Percentiles rank a stretch among this genome's conserved stretches.
These are phyloP conservation scores for Entamoeba histolytica DNA, from an alignment of 208 protist species.

Conservation along the genomic window DNA sequence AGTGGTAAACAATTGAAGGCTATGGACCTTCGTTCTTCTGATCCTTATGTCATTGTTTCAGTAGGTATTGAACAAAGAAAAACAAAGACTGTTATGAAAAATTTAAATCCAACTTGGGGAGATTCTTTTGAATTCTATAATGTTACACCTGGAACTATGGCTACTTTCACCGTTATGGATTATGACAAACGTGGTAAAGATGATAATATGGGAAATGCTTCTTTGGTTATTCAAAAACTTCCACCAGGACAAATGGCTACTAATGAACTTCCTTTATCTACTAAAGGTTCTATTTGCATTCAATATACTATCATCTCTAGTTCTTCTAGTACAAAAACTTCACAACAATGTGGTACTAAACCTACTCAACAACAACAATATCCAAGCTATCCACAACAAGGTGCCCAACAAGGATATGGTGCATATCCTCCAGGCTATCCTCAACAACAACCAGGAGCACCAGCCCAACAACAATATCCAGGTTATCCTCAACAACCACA, in stretches of 20 bases:
- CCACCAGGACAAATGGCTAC: neutral
- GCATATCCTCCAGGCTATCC: neutral
- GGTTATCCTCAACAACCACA: neutral
- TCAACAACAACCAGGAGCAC: neutral
- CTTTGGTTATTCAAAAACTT: neutral
- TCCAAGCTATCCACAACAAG: neutral
- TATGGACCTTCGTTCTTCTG: neutral
- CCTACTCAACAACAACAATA: neutral
- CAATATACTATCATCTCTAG: neutral
- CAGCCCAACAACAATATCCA: neutral
- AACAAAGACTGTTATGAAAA: neutral
- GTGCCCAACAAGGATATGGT: neutral
- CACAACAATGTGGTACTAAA: neutral
- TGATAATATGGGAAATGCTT: neutral
- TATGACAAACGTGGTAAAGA: neutral
- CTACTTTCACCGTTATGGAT: neutral
- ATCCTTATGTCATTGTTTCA: neutral
- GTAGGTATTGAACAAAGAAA: neutral
- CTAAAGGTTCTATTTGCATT: neutral
- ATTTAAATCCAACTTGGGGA: neutral
- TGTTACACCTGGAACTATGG: neutral
- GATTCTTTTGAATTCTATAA: neutral
- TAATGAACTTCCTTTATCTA: neutral
- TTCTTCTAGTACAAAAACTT: neutral
- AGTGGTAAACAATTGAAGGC: neutral